Conservation (phyloP, 2,329 filamentous ascomycete genomes). For the Arthroderma sp. region DNA sequence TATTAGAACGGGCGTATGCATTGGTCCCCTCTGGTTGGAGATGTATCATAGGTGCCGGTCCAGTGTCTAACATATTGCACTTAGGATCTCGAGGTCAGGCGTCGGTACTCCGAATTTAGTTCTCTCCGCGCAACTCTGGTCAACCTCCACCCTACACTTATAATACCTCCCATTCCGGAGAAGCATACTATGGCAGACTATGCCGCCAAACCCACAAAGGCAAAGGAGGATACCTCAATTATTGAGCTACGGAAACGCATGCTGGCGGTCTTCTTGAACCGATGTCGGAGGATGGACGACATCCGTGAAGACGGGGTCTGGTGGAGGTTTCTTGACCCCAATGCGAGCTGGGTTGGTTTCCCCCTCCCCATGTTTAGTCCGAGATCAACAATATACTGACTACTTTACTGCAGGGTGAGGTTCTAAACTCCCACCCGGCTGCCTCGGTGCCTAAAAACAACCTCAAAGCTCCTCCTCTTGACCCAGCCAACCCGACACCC, state of each 20-base stretch:
- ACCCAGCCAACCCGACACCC: slow-evolving; percentile 80
- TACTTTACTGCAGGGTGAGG: slow-evolving; percentile 56
- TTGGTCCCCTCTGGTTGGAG: slow-evolving; percentile 6
- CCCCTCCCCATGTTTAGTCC: slow-evolving; percentile 13
- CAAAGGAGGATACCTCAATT: slow-evolving; percentile 92
- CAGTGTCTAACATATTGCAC: slow-evolving; percentile 6
- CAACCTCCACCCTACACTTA: slow-evolving; percentile 82
- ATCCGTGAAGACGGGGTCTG: slow-evolving; percentile 88
- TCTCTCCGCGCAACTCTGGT: slow-evolving; percentile 81
- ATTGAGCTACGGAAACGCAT: slow-evolving; percentile 96
- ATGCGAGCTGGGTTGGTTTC: slow-evolving; percentile 80
- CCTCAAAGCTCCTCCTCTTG: slow-evolving; percentile 85
- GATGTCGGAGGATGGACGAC: slow-evolving; percentile 84
- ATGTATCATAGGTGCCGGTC: neutral
- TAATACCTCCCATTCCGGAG: slow-evolving; percentile 94
- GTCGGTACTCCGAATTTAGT: slow-evolving; percentile 92
- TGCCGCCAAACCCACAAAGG: slow-evolving; percentile 91
- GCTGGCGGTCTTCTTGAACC: slow-evolving; percentile 87
- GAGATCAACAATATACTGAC: neutral
- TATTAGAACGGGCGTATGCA: slow-evolving; percentile 75
- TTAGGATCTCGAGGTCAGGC: slow-evolving; percentile 90
- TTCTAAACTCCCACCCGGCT: slow-evolving; percentile 83
- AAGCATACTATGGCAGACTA: slow-evolving; percentile 99
- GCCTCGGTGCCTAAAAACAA: slow-evolving; percentile 87
- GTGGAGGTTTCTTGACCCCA: slow-evolving; percentile 96